These are phyloP conservation scores for Saturnispora ahearnii DNA, from an alignment of 805 yeast genomes.

Conservation along the genomic window DNA sequence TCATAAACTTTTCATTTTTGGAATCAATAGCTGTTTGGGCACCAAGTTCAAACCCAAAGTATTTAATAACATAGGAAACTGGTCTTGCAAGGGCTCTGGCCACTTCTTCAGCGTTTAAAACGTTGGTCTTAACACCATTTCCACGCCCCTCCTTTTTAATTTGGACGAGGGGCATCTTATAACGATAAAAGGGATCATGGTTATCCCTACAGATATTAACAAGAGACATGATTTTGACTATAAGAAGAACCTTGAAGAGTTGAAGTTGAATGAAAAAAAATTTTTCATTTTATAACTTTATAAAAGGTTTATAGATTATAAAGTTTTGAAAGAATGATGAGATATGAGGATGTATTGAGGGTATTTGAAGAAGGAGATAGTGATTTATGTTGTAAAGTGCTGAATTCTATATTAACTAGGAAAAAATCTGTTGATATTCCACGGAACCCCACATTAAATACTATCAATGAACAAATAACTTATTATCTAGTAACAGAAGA, in stretches of 20 bases:
- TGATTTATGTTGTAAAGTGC: not conserved
- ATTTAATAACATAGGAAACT: slow-evolving; percentile 83
- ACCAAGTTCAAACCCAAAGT: slow-evolving; percentile 93
- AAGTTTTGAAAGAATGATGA: not conserved
- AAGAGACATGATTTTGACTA: slow-evolving; percentile 49
- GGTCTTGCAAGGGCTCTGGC: slow-evolving; percentile 94
- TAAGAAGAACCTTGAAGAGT: not conserved
- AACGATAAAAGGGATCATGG: slow-evolving; percentile 97
- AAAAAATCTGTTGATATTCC: not conserved
- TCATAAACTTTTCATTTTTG: slow-evolving; percentile 75
- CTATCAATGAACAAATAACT: not conserved
- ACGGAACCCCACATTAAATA: not conserved
- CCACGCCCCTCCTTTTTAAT: slow-evolving; percentile 98
- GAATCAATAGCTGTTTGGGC: slow-evolving; percentile 86
- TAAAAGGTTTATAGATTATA: not conserved
- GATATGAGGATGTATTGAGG: not conserved
- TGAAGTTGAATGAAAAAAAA: not conserved
- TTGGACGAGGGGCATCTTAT: slow-evolving; percentile 97
- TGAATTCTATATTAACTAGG: not conserved
- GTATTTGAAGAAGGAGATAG: not conserved
- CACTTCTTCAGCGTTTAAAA: slow-evolving; percentile 83
- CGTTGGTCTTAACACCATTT: slow-evolving; percentile 96
- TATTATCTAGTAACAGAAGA: not conserved
- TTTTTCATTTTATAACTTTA: not conserved
- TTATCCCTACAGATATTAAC: slow-evolving; percentile 95